Evolutionary conservation across 2,329 filamentous ascomycete genomes (phyloP), one percentile per base, ranked within the genome.

Genomic region (Microsporum canis): DNA sequence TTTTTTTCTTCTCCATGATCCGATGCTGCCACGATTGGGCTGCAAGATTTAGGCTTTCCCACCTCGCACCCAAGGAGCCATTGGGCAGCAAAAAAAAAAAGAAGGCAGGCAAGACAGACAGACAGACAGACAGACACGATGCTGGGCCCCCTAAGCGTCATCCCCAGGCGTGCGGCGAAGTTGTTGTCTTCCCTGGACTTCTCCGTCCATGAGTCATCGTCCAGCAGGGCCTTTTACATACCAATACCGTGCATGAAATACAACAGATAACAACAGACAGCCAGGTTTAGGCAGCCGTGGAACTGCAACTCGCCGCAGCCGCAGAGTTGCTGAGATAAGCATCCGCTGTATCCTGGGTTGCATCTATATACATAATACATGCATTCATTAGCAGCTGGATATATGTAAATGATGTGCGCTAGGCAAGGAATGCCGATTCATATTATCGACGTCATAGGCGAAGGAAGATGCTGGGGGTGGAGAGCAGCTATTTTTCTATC

Each of bases 21-120:
- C 49, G 49, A 31, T 53, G 17, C 49, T 53, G 49, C 49, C 49
- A 53, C 49, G 49, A 53, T 53, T 53, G 49, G 49, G 49, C 49
- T 53, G 29, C 49, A 53, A 53, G 27, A 34, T 53, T 53, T 53
- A 53, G 29, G 49, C 49, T 53, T 53, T 53, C 27, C 12, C 49
- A 43, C 27, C 49, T 53, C 29, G 49, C 49, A 53, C 49, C 49
- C 49, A 53, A 53, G 29, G 49, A 53, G 49, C 49, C 49, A 53
- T 53, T 53, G 49, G 49, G 49, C 49, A 53, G 29, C 49, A 53
- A 53, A 53, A 34, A 53, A 53, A 17, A 53, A 23, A 23, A 23
- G 17, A 23, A 23, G 17, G 17, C 17, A 23, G 17, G 1, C 17
- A 23, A 23, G 17, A 23, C 17, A 23, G 17, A 23, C 17, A 23